These are phyloP conservation scores for Canavalia gladiata DNA, from an alignment of 306 rosid species.

Conservation along the genomic window DNA sequence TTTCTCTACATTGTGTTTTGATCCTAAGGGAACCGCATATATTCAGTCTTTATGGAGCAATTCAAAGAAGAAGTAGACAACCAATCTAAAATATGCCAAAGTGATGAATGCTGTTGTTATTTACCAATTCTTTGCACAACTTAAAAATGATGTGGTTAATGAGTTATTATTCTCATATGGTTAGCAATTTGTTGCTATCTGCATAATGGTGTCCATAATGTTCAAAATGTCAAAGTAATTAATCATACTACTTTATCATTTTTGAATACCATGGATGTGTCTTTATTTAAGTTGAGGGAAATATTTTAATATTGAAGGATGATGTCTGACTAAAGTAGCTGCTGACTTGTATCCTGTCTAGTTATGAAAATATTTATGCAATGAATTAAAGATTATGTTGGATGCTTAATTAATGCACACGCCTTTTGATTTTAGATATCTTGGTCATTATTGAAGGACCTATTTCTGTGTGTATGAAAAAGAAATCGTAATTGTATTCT, in stretches of 20 bases:
- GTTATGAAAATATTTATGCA: constrained; percentile 16
- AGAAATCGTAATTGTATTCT: not conserved
- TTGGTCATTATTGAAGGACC: constrained; percentile 28
- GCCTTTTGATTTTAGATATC: constrained; percentile 31
- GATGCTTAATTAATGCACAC: constrained; percentile 39
- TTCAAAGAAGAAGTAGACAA: too few species aligned
- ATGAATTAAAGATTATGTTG: constrained; percentile 31
- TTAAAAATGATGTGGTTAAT: constrained; percentile 36
- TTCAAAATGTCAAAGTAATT: not conserved
- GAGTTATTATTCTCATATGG: not conserved
- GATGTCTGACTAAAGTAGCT: constrained; percentile 28
- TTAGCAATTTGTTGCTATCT: constrained; percentile 2
- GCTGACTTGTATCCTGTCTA: constrained; percentile 11
- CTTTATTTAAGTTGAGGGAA: not conserved
- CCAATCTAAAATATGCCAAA: not conserved
- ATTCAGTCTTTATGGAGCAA: too few species aligned
- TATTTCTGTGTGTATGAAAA: constrained; percentile 23
- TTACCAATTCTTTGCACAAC: constrained; percentile 12
- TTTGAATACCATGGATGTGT: not conserved
- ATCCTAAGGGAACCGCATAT: too few species aligned
- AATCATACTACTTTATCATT: constrained; percentile 17
- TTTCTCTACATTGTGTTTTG: too few species aligned
- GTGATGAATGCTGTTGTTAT: constrained; percentile 11
- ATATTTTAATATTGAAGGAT: constrained; percentile 5
- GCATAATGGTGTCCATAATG: constrained; percentile 3